A percentile compares a stretch with the other conserved stretches of the same genome.
Evolutionary conservation across 768 basidiomycete species (phyloP).

Genomic region (Mrakia frigida): DNA sequence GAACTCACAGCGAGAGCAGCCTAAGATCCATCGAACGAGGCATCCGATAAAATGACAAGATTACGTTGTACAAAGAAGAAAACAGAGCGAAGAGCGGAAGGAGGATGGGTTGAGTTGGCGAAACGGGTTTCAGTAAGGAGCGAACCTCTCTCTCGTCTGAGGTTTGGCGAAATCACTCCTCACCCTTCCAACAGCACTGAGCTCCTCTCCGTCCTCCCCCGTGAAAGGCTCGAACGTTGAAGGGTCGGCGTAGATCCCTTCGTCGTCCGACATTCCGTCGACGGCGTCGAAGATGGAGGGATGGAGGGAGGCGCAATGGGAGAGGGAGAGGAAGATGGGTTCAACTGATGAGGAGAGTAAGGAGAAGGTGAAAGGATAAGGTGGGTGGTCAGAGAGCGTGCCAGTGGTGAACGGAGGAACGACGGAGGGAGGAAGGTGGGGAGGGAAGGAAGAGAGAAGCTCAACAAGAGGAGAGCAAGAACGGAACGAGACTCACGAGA

Average conservation of each 20-base stretch:
- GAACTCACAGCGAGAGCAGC: slow-evolving; percentile 21
- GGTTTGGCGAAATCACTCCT: slow-evolving; percentile 75
- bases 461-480: background rate
- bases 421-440: slow-evolving; percentile 21
- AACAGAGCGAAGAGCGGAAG: background rate
- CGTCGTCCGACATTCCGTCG: slow-evolving; percentile 35
- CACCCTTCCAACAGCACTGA: slow-evolving; percentile 86
- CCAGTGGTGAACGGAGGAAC: slow-evolving; percentile 1
- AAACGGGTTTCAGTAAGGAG: slow-evolving; percentile 66
- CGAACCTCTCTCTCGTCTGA: slow-evolving; percentile 57
- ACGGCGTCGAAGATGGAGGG: slow-evolving; percentile 46
- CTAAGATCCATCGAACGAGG: background rate
- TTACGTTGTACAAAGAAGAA: background rate
- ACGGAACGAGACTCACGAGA: slow-evolving; percentile 53
- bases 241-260: slow-evolving; percentile 31
- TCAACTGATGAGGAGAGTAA: slow-evolving; percentile 56
- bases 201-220: slow-evolving; percentile 63
- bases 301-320: slow-evolving; percentile 75
- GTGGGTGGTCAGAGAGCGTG: background rate
- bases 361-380: background rate
- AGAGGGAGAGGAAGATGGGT: slow-evolving; percentile 77
- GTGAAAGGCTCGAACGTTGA: slow-evolving; percentile 52
- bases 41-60: background rate
- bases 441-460: background rate
- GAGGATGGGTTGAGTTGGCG: background rate